Base-by-base conservation (phyloP, 352 stramenopile genomes). In the Phytophthora parvispora region DNA sequence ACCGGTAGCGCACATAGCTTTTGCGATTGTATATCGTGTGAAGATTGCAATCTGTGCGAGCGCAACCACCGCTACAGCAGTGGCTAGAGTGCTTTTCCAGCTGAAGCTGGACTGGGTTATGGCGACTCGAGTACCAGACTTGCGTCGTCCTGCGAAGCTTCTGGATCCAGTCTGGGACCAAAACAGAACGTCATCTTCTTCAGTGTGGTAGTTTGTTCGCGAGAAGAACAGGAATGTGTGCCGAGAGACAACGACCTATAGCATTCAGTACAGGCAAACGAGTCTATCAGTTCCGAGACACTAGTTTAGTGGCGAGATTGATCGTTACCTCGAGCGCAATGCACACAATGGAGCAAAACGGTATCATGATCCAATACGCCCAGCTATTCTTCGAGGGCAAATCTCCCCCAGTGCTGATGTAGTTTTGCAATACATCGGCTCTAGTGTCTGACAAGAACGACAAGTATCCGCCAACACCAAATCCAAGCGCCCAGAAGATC, bases 391-490 rank as follows among this genome's bases (percentile, higher is more conserved):
- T 64, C 47, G 83, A 75, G 4, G 67, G 56, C 4, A 38, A 32
- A n/a, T 54, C 36, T 47, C 77, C 62, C 22, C 31, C 49, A 38
- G 29, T 31, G 24, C 42, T 77, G 57, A 86, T 68, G 38, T 85
- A 86, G 68, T 89, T 89, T 53, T 75, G 70, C 6, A 87, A 43
- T 20, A 90, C 60, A 45, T 91, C 83, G 22, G 50, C 60, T 47
- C 77, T 74, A 1, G 81, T 87, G 3, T 40, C 48, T 9, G 69
- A 70, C 7, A 88, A 60, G 57, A 90, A 90, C 36, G 81, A 79
- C 4, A 87, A 47, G 57, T 91, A 89, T 3, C 79, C 81, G 16
- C 72, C 78, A 27, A 91, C 75, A 9, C 77, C 79, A 55, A 90
- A 70, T 24, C 73, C 70, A 24, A 80, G 72, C 4, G 69, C 72